phyloP scores from a whole-genome alignment of 306 rosid species.

The Quercus bicolor region DNA sequence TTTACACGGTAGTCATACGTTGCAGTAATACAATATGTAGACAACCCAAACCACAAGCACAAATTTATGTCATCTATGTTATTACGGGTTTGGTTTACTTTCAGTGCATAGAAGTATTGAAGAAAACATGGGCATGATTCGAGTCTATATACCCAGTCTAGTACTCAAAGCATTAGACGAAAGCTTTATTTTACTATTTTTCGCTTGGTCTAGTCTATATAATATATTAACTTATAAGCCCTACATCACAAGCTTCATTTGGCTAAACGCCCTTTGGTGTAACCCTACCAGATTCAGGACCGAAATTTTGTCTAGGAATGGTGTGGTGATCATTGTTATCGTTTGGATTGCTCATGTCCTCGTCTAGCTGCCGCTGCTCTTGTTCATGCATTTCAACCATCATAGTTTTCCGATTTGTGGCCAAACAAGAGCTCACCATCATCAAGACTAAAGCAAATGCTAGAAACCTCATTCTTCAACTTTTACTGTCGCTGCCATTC shows the following conservation, averaged over 20 bases:
- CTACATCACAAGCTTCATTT: neutral
- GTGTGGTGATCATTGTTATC: conserved; percentile 29
- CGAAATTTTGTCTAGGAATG: conserved; percentile 30
- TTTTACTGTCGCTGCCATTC: neutral
- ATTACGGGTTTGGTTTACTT: too few relatives aligned
- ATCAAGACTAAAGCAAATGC: conserved; percentile 16
- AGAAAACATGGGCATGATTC: too few relatives aligned
- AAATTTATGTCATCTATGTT: too few relatives aligned
- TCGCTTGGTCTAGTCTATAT: too few relatives aligned
- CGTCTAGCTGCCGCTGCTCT: neutral
- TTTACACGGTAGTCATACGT: too few relatives aligned
- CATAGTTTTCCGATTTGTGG: conserved; percentile 2
- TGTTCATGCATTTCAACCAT: neutral
- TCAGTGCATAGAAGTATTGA: too few relatives aligned
- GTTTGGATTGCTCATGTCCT: neutral
- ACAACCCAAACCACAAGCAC: too few relatives aligned
- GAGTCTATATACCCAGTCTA: too few relatives aligned
- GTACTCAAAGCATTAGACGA: too few relatives aligned
- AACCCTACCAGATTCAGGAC: neutral
- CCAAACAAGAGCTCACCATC: conserved; percentile 18
- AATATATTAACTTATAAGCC: too few relatives aligned
- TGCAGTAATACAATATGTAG: too few relatives aligned
- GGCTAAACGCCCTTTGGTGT: neutral
- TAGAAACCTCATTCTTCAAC: conserved; percentile 11
- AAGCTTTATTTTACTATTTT: too few relatives aligned